Conservation (phyloP, 148 eudicot species). For the Heliosperma pusillum region DNA sequence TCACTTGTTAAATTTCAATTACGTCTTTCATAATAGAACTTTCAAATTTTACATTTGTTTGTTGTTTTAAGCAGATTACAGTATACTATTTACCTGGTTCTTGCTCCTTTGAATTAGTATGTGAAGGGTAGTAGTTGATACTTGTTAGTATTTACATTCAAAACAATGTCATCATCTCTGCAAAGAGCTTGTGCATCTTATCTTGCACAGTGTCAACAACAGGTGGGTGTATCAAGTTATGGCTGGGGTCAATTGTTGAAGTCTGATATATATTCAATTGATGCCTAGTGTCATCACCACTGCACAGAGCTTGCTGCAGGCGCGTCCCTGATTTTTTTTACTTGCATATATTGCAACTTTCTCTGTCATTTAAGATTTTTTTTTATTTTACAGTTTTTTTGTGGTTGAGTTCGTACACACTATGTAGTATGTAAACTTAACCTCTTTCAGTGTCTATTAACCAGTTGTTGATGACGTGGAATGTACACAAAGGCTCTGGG, state of each 20-base stretch:
- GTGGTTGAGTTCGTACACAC: neutral
- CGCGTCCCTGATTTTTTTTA: neutral
- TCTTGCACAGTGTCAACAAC: neutral
- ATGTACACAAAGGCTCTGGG: conserved; percentile 94
- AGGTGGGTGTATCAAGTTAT: neutral
- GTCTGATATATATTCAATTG: neutral
- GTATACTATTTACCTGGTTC: neutral
- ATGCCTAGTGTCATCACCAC: neutral
- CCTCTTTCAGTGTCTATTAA: conserved; percentile 12
- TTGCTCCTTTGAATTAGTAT: neutral
- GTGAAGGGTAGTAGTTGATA: neutral
- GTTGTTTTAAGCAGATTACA: neutral
- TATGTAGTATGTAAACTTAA: neutral
- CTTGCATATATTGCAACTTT: neutral
- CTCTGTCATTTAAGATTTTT: no score
- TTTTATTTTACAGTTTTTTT: neutral
- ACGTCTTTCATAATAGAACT: neutral
- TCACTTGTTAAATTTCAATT: neutral
- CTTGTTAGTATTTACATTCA: neutral
- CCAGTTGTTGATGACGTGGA: conserved; percentile 78
- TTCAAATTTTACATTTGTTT: neutral
- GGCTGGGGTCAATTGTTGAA: neutral
- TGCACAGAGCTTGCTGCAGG: neutral
- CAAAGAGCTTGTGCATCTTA: neutral
- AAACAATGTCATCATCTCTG: neutral